Conservation (phyloP, 352 stramenopile species). For the Phytophthora sojae region DNA sequence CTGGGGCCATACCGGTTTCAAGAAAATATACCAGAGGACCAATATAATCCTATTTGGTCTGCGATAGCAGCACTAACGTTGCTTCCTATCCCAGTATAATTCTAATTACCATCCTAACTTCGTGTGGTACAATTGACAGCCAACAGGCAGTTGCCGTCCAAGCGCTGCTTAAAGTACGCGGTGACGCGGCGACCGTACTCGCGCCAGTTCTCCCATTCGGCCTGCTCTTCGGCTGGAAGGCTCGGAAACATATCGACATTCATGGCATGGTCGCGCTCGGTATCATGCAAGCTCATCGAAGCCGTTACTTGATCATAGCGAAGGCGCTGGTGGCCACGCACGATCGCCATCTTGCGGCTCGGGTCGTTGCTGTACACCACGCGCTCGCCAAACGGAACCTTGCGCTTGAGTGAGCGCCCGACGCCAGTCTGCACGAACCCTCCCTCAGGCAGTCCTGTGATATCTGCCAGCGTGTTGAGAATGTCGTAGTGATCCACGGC, state of each 20-base stretch:
- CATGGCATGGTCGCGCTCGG: constrained; percentile 43
- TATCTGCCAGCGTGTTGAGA: constrained; percentile 69
- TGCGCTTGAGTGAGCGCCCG: constrained; percentile 62
- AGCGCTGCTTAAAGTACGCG: constrained; percentile 53
- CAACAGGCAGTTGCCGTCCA: constrained; percentile 36
- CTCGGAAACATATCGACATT: constrained; percentile 42
- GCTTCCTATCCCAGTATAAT: no score
- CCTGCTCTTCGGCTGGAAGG: constrained; percentile 16
- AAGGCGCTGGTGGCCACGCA: constrained; percentile 53
- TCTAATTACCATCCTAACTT: no score
- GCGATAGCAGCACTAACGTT: no score
- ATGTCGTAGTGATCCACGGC: constrained; percentile 56
- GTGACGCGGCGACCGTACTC: constrained; percentile 38
- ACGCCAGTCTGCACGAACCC: constrained; percentile 62
- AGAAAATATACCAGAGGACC: no score
- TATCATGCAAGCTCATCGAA: constrained; percentile 53
- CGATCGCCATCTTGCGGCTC: constrained; percentile 49
- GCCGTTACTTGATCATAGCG: constrained; percentile 47
- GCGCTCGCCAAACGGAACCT: constrained; percentile 24
- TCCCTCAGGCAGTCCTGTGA: constrained; percentile 52
- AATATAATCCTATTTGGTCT: no score
- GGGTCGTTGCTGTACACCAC: constrained; percentile 65
- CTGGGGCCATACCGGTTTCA: no score
- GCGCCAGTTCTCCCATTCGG: constrained; percentile 39
- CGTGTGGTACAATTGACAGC: constrained; percentile 17